phyloP scores from a whole-genome alignment of 1,284 basidiomycete genomes.

The Hemileia vastatrix region DNA sequence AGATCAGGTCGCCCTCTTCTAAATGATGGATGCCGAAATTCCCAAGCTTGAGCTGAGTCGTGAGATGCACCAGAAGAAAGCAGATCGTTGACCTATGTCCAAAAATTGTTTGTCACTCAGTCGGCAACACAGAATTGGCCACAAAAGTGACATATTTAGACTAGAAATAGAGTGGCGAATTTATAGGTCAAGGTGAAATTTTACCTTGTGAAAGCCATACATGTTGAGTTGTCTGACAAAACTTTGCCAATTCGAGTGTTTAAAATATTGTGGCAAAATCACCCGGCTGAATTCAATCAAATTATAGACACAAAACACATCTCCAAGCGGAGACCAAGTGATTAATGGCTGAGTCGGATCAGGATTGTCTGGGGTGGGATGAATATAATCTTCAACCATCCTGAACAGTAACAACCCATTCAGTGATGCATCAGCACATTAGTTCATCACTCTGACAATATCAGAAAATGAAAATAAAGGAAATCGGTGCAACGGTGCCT shows the following conservation, averaged over 20 bases:
- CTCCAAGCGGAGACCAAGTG: conserved; percentile 9
- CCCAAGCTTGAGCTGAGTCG: conserved; percentile 71
- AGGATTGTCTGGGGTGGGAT: conserved; percentile 9
- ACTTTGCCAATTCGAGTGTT: conserved; percentile 61
- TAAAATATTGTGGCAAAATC: conserved; percentile 44
- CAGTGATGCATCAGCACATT: background rate
- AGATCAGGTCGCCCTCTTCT: conserved; percentile 65
- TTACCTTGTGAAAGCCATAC: conserved; percentile 52
- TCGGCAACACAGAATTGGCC: background rate
- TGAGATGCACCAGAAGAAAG: conserved; percentile 53
- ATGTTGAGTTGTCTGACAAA: conserved; percentile 84
- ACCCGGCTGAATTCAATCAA: conserved; percentile 40
- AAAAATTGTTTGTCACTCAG: too few species aligned
- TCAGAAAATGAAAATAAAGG: background rate
- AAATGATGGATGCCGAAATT: conserved; percentile 79
- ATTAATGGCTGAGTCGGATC: conserved; percentile 15
- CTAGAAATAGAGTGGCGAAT: background rate
- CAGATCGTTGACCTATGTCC: conserved; percentile 4
- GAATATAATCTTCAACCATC: conserved; percentile 12
- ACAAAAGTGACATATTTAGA: background rate
- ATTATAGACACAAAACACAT: conserved; percentile 30
- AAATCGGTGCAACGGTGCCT: background rate
- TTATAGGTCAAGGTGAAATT: conserved; percentile 48
- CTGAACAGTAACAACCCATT: background rate
- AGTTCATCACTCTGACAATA: too few species aligned